phyloP scores from a whole-genome alignment of 2,329 filamentous ascomycete species.

The Chalaropsis thielavioides region DNA sequence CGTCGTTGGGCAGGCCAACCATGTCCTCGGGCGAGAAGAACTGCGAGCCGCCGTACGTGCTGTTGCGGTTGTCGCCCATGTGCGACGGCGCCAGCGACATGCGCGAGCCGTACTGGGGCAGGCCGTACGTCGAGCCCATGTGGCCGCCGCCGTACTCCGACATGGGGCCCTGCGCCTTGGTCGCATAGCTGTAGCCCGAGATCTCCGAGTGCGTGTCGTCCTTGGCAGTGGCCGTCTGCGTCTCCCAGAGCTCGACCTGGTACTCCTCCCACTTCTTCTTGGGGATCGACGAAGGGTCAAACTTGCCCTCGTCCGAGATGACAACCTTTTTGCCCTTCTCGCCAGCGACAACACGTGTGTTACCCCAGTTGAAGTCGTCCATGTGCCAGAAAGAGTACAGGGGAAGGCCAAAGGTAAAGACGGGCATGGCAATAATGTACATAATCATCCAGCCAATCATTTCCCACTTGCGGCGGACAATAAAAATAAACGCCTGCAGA shows the following conservation, averaged over 20 bases:
- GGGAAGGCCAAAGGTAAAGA: conserved; percentile 82
- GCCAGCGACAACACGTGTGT: conserved; percentile 91
- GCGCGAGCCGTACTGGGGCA: conserved; percentile 39
- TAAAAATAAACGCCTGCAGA: conserved; percentile 94
- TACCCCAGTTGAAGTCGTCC: conserved; percentile 99
- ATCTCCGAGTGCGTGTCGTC: conserved; percentile 72
- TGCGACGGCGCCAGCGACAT: conserved; percentile 72
- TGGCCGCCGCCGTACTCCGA: conserved; percentile 58
- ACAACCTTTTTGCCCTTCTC: conserved; percentile 86
- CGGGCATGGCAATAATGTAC: conserved; percentile 77
- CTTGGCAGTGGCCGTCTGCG: conserved; percentile 66
- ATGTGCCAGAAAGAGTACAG: conserved; percentile 98
- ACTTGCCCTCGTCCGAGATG: conserved; percentile 94
- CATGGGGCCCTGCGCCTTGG: conserved; percentile 52
- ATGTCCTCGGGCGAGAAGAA: conserved; percentile 53
- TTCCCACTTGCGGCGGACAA: conserved; percentile 92
- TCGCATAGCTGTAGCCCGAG: conserved; percentile 89
- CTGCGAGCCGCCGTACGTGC: conserved; percentile 45
- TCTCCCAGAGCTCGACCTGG: conserved; percentile 94
- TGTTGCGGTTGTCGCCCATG: conserved; percentile 42
- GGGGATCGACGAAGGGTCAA: conserved; percentile 81
- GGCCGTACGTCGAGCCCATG: conserved; percentile 26
- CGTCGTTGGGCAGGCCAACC: conserved; percentile 66
- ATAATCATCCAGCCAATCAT: conserved; percentile 99
- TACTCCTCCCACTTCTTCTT: conserved; percentile 99